Evolutionary conservation across 2,329 filamentous ascomycete genomes (phyloP), one percentile per base, ranked within the genome.

Genomic region (Cadophora gregata): DNA sequence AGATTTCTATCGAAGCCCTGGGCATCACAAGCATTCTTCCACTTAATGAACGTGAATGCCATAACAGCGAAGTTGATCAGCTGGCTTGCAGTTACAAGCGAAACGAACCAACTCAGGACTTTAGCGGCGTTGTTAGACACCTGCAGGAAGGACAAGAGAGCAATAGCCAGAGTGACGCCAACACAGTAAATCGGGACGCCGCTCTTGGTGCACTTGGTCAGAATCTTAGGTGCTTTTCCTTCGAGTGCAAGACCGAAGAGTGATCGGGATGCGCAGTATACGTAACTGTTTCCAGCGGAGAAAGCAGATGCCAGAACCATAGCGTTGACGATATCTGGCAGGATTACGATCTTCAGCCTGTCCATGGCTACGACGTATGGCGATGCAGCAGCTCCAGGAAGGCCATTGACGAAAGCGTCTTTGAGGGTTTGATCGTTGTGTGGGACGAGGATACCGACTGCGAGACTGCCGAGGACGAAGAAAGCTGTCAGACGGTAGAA

Each of bases 401-500:
- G 66, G 9, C 80, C 81, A 3, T 82, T 80, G 7, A 79, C 77
- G 70, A 88, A 85, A 0, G 84, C 85, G 9, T 80, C 81, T 25
- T 76, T 79, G 67, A 92, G 80, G n/a, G 81, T 81, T 0, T 80
- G 73, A 72, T 91, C 88, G 67, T 91, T 84, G 75, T 87, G 88
- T 2, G 90, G 82, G 55, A 92, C 82, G 55, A 90, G 77, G 58
- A 91, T 88, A 10, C 88, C 88, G 27, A 91, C 85, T 36, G 82
- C 84, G 1, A 93, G 80, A 3, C 88, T 86, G 4, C 89, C 89
- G 1, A 90, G 82, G 27, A 92, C 83, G 77, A 92, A 93, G 79
- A 93, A 93, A 14, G 86, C 79, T 3, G 87, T 89, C 55, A 93
- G 83, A 53, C 91, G 87, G 77, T 88, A 91, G 79, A 92, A 92